These are phyloP conservation scores for Fusarium luffae DNA, from an alignment of 2,329 filamentous ascomycete genomes.

Conservation along the genomic window DNA sequence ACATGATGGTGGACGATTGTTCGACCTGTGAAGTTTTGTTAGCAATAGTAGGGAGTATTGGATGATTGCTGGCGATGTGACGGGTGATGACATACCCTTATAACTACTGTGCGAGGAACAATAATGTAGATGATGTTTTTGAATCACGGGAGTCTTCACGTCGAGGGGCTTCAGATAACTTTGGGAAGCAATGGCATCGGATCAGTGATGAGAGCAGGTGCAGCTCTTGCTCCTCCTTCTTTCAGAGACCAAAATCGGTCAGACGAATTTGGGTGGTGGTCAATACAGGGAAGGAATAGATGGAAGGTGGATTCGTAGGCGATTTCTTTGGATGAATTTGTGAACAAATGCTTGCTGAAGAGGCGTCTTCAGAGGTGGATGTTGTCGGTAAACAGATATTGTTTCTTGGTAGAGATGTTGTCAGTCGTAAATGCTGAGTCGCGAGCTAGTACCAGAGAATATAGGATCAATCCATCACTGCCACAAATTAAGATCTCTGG, in stretches of 20 bases:
- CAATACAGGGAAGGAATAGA: neutral
- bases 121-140: neutral
- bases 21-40: neutral
- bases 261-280: neutral
- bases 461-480: neutral
- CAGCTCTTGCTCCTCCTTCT: neutral
- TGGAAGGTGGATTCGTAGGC: fast-evolving
- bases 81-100: neutral
- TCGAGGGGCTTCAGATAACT: fast-evolving
- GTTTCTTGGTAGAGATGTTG: neutral
- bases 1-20: neutral
- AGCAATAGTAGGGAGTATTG: fast-evolving
- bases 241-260: neutral
- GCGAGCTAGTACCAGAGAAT: fast-evolving
- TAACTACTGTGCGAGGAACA: neutral
- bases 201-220: too few relatives aligned
- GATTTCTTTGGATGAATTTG: neutral
- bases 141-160: neutral
- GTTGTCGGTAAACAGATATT: fast-evolving
- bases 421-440: neutral
- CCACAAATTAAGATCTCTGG: fast-evolving
- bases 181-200: neutral
- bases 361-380: fast-evolving
- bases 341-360: fast-evolving
- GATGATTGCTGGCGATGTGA: neutral